Conservation (phyloP, 176 grass and related monocot genomes). For the Musa itinerans region DNA sequence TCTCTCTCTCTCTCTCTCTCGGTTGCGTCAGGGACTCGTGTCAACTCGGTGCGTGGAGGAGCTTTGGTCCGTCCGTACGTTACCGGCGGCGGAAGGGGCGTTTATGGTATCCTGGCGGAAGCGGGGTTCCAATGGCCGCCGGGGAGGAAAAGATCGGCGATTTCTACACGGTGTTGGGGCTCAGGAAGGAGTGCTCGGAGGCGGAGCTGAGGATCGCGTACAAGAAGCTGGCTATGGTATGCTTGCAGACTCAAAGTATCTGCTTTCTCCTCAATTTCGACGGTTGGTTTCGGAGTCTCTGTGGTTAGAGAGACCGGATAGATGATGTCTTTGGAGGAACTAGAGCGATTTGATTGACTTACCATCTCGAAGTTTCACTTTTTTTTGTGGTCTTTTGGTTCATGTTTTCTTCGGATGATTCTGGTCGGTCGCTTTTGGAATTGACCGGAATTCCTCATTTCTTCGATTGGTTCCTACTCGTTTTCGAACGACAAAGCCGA, state of each 20-base stretch:
- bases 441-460: not conserved
- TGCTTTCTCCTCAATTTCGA: not conserved
- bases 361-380: not conserved
- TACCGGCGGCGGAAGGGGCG: not conserved
- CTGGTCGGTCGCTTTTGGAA: not conserved
- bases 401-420: not conserved
- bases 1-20: not conserved
- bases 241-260: not conserved
- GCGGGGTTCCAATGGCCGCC: slow-evolving; percentile 32
- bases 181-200: slow-evolving; percentile 78
- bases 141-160: slow-evolving; percentile 43
- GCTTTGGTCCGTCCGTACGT: not conserved
- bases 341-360: not conserved
- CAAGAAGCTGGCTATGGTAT: slow-evolving; percentile 82
- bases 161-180: slow-evolving; percentile 68
- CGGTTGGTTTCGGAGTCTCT: not conserved
- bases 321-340: not conserved
- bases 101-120: not conserved
- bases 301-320: not conserved
- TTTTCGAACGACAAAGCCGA: not conserved
- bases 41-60: not conserved
- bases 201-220: slow-evolving; percentile 66
- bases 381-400: not conserved
- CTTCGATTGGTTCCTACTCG: not conserved
- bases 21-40: not conserved